Conservation (phyloP, 371 early-diverging fungal genomes). For the Mortierella sp. region DNA sequence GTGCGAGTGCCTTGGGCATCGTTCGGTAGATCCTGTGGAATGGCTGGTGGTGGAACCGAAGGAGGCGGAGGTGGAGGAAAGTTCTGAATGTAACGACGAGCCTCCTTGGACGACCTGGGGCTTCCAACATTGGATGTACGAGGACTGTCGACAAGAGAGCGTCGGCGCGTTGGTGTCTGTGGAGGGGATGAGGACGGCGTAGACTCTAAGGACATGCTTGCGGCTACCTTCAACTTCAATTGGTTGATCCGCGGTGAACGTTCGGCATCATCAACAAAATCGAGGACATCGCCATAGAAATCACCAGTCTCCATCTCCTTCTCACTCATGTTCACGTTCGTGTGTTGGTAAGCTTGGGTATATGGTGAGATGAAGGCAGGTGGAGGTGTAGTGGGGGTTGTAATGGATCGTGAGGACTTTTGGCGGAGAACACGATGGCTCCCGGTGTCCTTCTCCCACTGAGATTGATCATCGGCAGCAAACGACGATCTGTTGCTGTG, state of each 20-base stretch:
- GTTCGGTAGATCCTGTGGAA: neutral
- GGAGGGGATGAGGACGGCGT: neutral
- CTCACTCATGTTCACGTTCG: neutral
- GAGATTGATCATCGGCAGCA: neutral
- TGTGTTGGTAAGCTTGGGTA: neutral
- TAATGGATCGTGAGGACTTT: neutral
- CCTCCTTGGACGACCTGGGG: conserved; percentile 15
- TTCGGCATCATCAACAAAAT: neutral
- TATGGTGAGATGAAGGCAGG: neutral
- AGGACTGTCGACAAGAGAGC: neutral
- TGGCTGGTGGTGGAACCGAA: conserved; percentile 21
- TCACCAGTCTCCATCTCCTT: neutral
- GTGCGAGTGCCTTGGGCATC: neutral
- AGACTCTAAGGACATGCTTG: neutral
- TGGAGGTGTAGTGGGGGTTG: neutral
- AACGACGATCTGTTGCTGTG: neutral
- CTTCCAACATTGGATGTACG: conserved; percentile 3
- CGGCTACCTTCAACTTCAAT: neutral
- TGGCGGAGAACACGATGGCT: neutral
- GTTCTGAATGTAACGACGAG: conserved; percentile 7
- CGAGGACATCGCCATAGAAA: conserved; percentile 19
- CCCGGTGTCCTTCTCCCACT: neutral
- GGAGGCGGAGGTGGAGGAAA: conserved; percentile 28
- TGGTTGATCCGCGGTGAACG: neutral
- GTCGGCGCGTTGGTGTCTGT: conserved; percentile 8